Evolutionary conservation across 2,329 filamentous ascomycete species (phyloP).

Genomic region (Polychaeton citri): DNA sequence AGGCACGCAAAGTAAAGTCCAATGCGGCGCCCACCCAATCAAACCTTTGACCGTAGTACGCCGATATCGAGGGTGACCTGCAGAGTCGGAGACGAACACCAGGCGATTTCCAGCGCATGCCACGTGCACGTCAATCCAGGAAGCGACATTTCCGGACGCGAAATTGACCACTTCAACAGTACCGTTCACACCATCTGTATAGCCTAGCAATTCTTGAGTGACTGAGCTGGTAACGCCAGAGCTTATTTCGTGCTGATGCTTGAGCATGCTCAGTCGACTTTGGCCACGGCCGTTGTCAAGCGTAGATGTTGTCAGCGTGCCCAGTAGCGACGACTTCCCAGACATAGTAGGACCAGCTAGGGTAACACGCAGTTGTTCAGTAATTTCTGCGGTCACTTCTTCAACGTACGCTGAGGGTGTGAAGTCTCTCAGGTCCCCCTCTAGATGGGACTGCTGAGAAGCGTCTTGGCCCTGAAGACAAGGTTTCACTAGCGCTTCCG

Average conservation of each 20-base stretch:
- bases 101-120: slow-evolving; percentile 59
- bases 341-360: slow-evolving; percentile 80
- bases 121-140: slow-evolving; percentile 89
- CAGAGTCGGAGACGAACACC: slow-evolving; percentile 83
- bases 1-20: slow-evolving; percentile 77
- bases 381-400: slow-evolving; percentile 15
- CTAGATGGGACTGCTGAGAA: slow-evolving; percentile 3
- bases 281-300: slow-evolving; percentile 88
- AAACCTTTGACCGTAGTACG: slow-evolving; percentile 79
- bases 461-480: slow-evolving; percentile 27
- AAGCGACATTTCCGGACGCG: slow-evolving; percentile 70
- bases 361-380: slow-evolving; percentile 71
- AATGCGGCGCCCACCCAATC: slow-evolving; percentile 93
- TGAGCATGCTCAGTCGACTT: slow-evolving; percentile 74
- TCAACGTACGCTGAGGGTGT: background rate
- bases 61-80: slow-evolving; percentile 77
- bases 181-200: slow-evolving; percentile 31
- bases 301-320: slow-evolving; percentile 74
- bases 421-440: background rate
- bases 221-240: slow-evolving; percentile 91
- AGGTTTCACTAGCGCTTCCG: slow-evolving; percentile 78
- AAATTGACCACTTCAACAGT: slow-evolving; percentile 58
- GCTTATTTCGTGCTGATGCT: slow-evolving; percentile 83
- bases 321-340: slow-evolving; percentile 83
- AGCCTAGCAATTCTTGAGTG: slow-evolving; percentile 85